Evolutionary conservation across 2,329 filamentous ascomycete genomes (phyloP), one percentile per base, ranked within the genome.

Genomic region (Apiospora kogelbergensis): DNA sequence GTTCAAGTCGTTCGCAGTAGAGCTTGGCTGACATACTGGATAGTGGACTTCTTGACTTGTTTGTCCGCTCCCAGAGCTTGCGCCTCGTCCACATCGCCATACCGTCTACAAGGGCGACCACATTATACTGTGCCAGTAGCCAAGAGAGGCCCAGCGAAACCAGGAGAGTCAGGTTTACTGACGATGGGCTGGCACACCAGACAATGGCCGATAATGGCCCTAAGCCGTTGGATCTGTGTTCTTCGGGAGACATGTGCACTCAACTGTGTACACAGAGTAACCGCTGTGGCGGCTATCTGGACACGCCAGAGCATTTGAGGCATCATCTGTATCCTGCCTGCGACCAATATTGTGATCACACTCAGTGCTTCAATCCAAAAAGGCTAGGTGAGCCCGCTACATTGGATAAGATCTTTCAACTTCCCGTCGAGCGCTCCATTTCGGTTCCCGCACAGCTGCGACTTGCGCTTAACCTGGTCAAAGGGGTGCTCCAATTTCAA

Each of bases 371-470:
- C 26, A 68, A 63, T 11, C n/a, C 57, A 26, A 67, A 67, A 44
- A 48, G n/a, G 3, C 30, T 71, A 1, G 40, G 66, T 17, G 70
- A 69, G 1, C 70, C 69, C n/a, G n/a, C 64, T 2, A 30, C 67
- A 0, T 42, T 70, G 13, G 40, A 69, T 57, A 37, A 45, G 5
- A 67, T 70, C 45, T 69, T 80, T 75, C 69, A 74, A 72, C 37
- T 78, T 74, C 69, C 69, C 2, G 63, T 70, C 6, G 69, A 70
- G 40, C 53, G 45, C 22, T 63, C 67, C 30, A 42, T 71, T 7
- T 71, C 70, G 22, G 66, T 71, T 3, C 63, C 69, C 6, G 24
- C 70, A 1, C 70, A 71, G 20, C 60, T 71, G 33, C 65, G 66
- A 7, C 67, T 71, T 3, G 70, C 70, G 3, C 26, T 70, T 1